Conservation (phyloP, 177 flowering plant species). For the Telopea speciosissima region DNA sequence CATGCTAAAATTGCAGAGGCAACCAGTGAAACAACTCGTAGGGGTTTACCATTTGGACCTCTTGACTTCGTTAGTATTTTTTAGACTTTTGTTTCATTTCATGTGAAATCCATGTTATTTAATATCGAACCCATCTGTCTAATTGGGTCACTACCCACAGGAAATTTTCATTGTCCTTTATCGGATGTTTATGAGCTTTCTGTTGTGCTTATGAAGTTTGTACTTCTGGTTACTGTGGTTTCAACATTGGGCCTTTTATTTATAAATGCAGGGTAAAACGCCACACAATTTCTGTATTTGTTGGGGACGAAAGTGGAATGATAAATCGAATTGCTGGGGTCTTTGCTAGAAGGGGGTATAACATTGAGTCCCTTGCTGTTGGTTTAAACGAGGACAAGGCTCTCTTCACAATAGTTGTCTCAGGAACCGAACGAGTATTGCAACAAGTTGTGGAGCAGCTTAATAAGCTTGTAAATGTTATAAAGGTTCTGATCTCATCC, state of each 20-base stretch:
- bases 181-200: too few relatives aligned
- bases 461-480: slow-evolving; percentile 85
- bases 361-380: slow-evolving; percentile 98
- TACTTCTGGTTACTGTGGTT: background rate
- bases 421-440: slow-evolving; percentile 77
- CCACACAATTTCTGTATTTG: slow-evolving; percentile 90
- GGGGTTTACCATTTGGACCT: too few relatives aligned
- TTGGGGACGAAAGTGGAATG: slow-evolving; percentile 99
- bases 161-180: too few relatives aligned
- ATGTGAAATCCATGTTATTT: too few relatives aligned
- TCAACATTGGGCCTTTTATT: background rate
- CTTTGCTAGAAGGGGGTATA: slow-evolving; percentile 92
- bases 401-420: slow-evolving; percentile 88
- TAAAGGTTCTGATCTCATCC: slow-evolving; percentile 45
- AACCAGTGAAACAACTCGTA: too few relatives aligned
- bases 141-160: too few relatives aligned
- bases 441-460: slow-evolving; percentile 91
- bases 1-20: too few relatives aligned
- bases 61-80: too few relatives aligned
- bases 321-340: slow-evolving; percentile 97
- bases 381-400: slow-evolving; percentile 96
- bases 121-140: too few relatives aligned
- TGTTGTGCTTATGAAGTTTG: too few relatives aligned
- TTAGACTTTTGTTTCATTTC: too few relatives aligned
- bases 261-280: slow-evolving; percentile 47